phyloP scores from a whole-genome alignment of 179 eudicot species.

The Silene coronaria region DNA sequence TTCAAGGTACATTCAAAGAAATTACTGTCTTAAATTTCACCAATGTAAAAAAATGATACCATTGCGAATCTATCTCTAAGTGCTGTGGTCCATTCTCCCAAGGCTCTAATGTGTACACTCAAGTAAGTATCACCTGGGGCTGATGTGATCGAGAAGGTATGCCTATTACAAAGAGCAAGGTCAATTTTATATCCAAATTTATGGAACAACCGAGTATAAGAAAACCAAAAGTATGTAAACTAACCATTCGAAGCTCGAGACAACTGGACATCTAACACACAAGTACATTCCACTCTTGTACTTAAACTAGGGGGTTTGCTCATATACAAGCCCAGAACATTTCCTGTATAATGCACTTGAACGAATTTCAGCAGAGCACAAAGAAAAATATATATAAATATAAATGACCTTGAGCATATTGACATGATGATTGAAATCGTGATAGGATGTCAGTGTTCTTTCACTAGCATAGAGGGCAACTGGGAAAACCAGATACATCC shows the following conservation, averaged over 20 bases:
- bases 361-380: neutral
- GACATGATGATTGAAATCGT: conserved; percentile 58
- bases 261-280: conserved; percentile 83
- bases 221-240: neutral
- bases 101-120: conserved; percentile 77
- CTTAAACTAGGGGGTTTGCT: conserved; percentile 72
- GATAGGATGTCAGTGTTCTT: conserved; percentile 49
- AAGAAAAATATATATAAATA: conserved; percentile 1
- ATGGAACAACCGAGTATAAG: neutral
- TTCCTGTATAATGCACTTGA: conserved; percentile 38
- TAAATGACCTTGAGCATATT: conserved; percentile 55
- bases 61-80: conserved; percentile 50
- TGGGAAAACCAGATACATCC: conserved; percentile 85
- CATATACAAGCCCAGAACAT: conserved; percentile 84
- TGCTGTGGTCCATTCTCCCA: conserved; percentile 93
- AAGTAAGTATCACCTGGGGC: conserved; percentile 87
- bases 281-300: conserved; percentile 98
- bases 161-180: conserved; percentile 42
- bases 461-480: conserved; percentile 56
- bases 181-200: conserved; percentile 1
- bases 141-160: conserved; percentile 95
- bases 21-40: neutral
- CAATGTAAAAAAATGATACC: conserved; percentile 34
- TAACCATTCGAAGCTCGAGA: conserved; percentile 87
- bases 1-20: neutral